Conservation (phyloP, 83 land plant species). For the Thuja plicata region DNA sequence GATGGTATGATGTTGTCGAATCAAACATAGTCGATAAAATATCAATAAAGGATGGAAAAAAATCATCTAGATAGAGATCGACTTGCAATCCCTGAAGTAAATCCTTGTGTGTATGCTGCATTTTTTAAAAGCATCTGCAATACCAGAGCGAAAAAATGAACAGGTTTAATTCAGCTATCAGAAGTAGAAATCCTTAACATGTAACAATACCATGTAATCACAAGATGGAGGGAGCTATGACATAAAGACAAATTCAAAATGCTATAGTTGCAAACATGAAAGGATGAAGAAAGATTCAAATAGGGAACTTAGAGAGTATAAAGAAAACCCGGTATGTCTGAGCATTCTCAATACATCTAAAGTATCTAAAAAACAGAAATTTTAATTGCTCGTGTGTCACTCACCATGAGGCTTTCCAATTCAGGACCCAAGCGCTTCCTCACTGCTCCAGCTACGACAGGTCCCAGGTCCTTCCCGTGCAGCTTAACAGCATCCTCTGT, state of each 20-base stretch:
- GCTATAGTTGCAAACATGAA: neutral
- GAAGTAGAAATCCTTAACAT: neutral
- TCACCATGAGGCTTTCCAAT: constrained; percentile 44
- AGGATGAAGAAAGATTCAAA: neutral
- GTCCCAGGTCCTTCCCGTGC: constrained; percentile 34
- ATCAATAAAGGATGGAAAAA: neutral
- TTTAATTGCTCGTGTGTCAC: neutral
- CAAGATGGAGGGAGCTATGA: neutral
- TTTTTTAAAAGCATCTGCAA: constrained; percentile 63
- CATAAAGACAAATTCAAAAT: neutral
- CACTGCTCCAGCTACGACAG: constrained; percentile 29
- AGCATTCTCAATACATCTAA: neutral
- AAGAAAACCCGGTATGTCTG: neutral
- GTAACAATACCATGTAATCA: neutral
- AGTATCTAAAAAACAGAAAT: neutral
- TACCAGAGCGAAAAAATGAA: neutral
- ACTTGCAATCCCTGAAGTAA: constrained; percentile 33
- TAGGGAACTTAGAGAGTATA: neutral
- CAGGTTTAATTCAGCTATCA: neutral
- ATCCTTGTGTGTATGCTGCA: constrained; percentile 66
- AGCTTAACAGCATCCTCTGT: constrained; percentile 28
- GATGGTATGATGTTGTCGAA: neutral
- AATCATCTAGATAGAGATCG: neutral
- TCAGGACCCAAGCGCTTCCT: constrained; percentile 36
- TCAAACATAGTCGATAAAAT: neutral